Evolutionary conservation across 306 rosid genomes (phyloP).

Genomic region (Bauhinia variegata): DNA sequence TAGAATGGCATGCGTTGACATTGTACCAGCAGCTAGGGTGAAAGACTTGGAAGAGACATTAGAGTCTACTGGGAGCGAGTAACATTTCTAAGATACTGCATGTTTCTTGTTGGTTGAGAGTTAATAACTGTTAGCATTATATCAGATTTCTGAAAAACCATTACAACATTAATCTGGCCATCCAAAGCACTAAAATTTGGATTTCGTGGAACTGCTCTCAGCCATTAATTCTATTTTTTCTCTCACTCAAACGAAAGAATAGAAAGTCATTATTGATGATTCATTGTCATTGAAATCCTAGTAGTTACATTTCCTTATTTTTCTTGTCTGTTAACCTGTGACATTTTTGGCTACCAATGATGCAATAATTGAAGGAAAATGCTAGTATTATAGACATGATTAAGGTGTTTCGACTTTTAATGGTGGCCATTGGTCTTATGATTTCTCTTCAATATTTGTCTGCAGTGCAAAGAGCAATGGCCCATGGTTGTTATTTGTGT

Average conservation of each 20-base stretch:
- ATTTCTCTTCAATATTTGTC: conserved; percentile 20
- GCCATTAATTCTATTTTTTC: background rate
- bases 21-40: conserved; percentile 79
- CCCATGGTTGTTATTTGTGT: conserved; percentile 95
- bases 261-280: conserved; percentile 3
- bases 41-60: conserved; percentile 54
- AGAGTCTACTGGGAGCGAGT: conserved; percentile 56
- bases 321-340: background rate
- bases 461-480: conserved; percentile 63
- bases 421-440: conserved; percentile 22
- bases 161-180: conserved; percentile 11
- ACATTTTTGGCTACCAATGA: background rate
- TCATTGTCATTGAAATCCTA: conserved; percentile 16
- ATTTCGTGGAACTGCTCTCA: conserved; percentile 1
- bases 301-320: background rate
- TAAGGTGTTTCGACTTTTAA: conserved; percentile 14
- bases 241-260: background rate
- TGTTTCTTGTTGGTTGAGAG: conserved; percentile 25
- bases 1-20: conserved; percentile 92
- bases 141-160: background rate
- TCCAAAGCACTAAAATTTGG: conserved; percentile 7
- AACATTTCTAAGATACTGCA: conserved; percentile 33
- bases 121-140: conserved; percentile 2
- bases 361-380: background rate
- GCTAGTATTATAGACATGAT: background rate